A percentile compares a stretch with the other conserved stretches of the same genome.
phyloP scores from a whole-genome alignment of 768 basidiomycete species.

The Leucocoprinus sp. region DNA sequence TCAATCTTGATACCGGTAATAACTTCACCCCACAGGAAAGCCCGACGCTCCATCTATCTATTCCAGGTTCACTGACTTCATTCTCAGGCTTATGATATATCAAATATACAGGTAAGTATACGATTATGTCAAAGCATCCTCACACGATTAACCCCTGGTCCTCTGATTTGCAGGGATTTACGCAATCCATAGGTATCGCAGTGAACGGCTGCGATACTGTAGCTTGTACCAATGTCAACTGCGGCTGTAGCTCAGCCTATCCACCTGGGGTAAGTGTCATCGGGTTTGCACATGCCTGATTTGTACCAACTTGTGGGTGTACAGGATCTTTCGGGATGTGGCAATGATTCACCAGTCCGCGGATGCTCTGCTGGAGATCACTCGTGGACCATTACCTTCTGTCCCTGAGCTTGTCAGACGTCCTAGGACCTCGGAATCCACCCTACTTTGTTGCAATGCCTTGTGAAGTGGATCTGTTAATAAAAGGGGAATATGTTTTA shows the following conservation, averaged over 20 bases:
- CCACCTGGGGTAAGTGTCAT: conserved; percentile 22
- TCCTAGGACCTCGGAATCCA: neutral
- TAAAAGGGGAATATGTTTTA: too few relatives aligned
- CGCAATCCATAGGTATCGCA: conserved; percentile 26
- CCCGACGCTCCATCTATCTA: neutral
- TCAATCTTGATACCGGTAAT: conserved; percentile 29
- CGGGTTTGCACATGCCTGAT: neutral
- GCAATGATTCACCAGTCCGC: conserved; percentile 28
- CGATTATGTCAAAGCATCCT: neutral
- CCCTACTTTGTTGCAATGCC: too few relatives aligned
- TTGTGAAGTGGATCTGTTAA: neutral
- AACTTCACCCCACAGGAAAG: conserved; percentile 20
- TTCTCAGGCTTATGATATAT: conserved; percentile 32
- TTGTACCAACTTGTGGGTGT: neutral
- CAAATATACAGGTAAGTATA: conserved; percentile 26
- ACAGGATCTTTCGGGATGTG: conserved; percentile 30
- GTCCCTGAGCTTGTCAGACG: conserved; percentile 16
- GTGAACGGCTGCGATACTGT: conserved; percentile 32
- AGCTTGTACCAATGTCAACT: conserved; percentile 29
- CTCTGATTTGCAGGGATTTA: too few relatives aligned
- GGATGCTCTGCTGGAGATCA: conserved; percentile 28
- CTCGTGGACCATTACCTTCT: conserved; percentile 27
- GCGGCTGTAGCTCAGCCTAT: conserved; percentile 26
- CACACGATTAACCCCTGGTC: neutral
- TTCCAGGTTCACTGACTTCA: neutral